Conservation (phyloP, 495 filamentous ascomycete species). For the Penicillium cinerascens region DNA sequence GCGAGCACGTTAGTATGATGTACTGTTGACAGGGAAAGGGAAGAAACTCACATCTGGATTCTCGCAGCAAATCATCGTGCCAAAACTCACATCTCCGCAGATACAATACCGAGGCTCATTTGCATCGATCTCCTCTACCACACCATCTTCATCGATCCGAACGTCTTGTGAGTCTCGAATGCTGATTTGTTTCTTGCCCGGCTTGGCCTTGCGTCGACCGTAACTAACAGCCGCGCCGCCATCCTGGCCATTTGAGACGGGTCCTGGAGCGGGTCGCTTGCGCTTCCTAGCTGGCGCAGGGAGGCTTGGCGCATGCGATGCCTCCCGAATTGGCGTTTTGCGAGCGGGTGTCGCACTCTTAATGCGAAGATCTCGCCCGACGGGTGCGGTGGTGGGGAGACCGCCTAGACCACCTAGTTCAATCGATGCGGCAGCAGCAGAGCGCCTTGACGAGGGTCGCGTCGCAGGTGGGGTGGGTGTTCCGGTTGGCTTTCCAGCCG, state of each 20-base stretch:
- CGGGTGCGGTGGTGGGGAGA: conserved; percentile 11
- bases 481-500: conserved; percentile 7
- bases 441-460: conserved; percentile 44
- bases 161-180: conserved; percentile 37
- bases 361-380: conserved; percentile 42
- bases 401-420: conserved; percentile 21
- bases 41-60: conserved; percentile 72
- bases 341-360: conserved; percentile 46
- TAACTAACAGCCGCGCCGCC: conserved; percentile 73
- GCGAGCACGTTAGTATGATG: conserved; percentile 27
- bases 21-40: conserved; percentile 7
- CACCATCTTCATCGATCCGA: conserved; percentile 46
- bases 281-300: conserved; percentile 48
- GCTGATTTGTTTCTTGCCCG: conserved; percentile 53
- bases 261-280: conserved; percentile 75
- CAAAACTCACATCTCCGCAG: conserved; percentile 88
- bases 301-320: conserved; percentile 44
- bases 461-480: conserved; percentile 37
- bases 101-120: conserved; percentile 87
- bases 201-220: conserved; percentile 75
- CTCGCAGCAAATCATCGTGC: conserved; percentile 94
- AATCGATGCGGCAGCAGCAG: conserved; percentile 36
- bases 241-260: conserved; percentile 63
- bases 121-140: conserved; percentile 73
- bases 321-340: conserved; percentile 52